Conservation (phyloP, 2,329 filamentous ascomycete genomes). For the Pyricularia sp. region DNA sequence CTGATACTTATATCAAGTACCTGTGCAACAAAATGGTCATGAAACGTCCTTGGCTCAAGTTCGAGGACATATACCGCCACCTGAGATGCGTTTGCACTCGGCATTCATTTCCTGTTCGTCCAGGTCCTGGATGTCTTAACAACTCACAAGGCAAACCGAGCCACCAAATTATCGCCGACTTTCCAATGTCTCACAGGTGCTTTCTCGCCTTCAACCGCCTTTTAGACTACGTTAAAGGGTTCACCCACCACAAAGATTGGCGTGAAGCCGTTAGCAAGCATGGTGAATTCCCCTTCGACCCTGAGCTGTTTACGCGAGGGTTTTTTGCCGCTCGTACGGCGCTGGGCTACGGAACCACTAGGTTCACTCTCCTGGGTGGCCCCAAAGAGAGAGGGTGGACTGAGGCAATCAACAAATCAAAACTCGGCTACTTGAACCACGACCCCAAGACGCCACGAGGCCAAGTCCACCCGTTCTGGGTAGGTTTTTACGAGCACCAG, state of each 20-base stretch:
- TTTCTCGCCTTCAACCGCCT: not conserved
- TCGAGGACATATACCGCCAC: not conserved
- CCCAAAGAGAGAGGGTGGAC: not conserved
- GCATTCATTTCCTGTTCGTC: not conserved
- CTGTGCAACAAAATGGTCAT: not conserved
- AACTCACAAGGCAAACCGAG: not conserved
- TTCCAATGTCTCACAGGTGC: not conserved
- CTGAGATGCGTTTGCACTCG: not conserved
- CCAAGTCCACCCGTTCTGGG: not conserved
- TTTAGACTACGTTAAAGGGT: not conserved
- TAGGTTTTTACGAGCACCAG: not conserved
- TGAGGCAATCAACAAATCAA: not conserved
- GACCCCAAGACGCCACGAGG: not conserved
- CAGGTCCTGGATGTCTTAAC: not conserved
- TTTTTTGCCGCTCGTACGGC: conserved; percentile 1
- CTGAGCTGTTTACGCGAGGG: not conserved
- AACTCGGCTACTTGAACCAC: not conserved
- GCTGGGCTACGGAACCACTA: not conserved
- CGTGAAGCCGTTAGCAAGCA: not conserved
- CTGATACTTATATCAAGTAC: not conserved
- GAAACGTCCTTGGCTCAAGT: not conserved
- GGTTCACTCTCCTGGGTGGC: not conserved
- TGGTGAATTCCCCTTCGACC: not conserved
- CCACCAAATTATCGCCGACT: not conserved
- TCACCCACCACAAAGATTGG: not conserved